Evolutionary conservation across 1,139 yeast genomes (phyloP).

Genomic region (Yamadazyma membranifaciens): DNA sequence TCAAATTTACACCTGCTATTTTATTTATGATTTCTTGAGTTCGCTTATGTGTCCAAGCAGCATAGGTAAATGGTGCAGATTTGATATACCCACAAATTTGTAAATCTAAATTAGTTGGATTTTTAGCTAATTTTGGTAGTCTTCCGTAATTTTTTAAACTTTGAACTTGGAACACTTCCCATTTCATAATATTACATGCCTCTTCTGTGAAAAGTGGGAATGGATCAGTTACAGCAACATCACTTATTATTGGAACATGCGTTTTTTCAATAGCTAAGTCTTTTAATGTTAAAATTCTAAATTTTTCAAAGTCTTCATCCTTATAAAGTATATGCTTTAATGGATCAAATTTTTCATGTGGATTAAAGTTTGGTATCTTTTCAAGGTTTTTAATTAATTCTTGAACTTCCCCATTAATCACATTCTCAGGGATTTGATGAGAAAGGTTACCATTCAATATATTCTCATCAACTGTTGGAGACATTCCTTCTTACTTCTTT

Average conservation of each 20-base stretch:
- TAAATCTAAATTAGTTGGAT: conserved; percentile 25
- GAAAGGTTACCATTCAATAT: conserved; percentile 16
- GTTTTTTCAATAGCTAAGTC: conserved; percentile 29
- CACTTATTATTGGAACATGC: conserved; percentile 22
- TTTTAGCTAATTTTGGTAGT: conserved; percentile 25
- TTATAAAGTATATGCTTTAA: conserved; percentile 23
- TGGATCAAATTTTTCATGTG: conserved; percentile 27
- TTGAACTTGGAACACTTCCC: conserved; percentile 28
- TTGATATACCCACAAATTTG: conserved; percentile 30
- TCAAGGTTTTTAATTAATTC: conserved; percentile 20
- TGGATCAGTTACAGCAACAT: conserved; percentile 29
- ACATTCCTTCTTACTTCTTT: too few species aligned
- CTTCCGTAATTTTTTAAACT: conserved; percentile 24
- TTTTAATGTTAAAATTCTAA: conserved; percentile 20
- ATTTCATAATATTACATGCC: conserved; percentile 31
- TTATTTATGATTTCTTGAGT: conserved; percentile 21
- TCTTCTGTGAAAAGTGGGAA: conserved; percentile 31
- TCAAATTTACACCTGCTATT: conserved; percentile 22
- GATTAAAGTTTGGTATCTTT: conserved; percentile 23
- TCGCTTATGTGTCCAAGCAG: conserved; percentile 20
- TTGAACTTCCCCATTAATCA: conserved; percentile 23
- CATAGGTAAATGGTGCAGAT: conserved; percentile 25
- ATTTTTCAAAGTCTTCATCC: conserved; percentile 19
- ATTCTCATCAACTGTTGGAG: conserved; percentile 10
- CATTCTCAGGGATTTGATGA: conserved; percentile 19